Conservation (phyloP, 495 filamentous ascomycete genomes). For the Hypoxylon subgilvum region DNA sequence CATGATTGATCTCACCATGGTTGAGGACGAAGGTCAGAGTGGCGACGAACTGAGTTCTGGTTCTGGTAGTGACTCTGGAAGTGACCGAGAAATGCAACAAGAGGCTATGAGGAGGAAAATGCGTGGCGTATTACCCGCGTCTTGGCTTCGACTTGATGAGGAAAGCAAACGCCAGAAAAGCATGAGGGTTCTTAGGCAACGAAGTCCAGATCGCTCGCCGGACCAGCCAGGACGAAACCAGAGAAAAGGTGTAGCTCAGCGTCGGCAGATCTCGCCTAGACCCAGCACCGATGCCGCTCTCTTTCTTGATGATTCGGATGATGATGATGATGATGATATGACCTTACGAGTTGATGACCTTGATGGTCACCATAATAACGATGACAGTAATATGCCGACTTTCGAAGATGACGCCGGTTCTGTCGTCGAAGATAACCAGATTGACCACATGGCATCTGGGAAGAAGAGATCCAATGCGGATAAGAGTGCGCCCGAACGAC, state of each 20-base stretch:
- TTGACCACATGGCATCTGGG: constrained; percentile 61
- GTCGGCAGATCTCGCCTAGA: constrained; percentile 37
- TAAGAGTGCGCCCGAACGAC: constrained; percentile 19
- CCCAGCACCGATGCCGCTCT: constrained; percentile 33
- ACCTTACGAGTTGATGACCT: constrained; percentile 31
- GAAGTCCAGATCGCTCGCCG: constrained; percentile 43
- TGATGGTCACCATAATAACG: neutral
- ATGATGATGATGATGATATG: constrained; percentile 54
- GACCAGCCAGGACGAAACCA: constrained; percentile 41
- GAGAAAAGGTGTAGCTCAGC: constrained; percentile 64
- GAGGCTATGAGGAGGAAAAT: constrained; percentile 59
- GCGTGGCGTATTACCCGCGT: constrained; percentile 87
- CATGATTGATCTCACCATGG: constrained; percentile 36
- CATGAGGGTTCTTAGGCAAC: constrained; percentile 42
- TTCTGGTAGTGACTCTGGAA: constrained; percentile 41
- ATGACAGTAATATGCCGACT: constrained; percentile 9
- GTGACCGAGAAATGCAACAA: constrained; percentile 53
- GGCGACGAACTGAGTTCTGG: constrained; percentile 16
- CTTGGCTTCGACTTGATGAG: constrained; percentile 80
- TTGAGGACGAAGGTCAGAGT: constrained; percentile 20
- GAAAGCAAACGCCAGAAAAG: constrained; percentile 40
- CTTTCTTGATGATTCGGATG: constrained; percentile 57
- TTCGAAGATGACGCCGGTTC: constrained; percentile 49
- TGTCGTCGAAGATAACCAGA: constrained; percentile 58
- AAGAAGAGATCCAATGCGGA: constrained; percentile 42